Conservation (phyloP, 257 asterid genomes). For the Primulina tabacum region DNA sequence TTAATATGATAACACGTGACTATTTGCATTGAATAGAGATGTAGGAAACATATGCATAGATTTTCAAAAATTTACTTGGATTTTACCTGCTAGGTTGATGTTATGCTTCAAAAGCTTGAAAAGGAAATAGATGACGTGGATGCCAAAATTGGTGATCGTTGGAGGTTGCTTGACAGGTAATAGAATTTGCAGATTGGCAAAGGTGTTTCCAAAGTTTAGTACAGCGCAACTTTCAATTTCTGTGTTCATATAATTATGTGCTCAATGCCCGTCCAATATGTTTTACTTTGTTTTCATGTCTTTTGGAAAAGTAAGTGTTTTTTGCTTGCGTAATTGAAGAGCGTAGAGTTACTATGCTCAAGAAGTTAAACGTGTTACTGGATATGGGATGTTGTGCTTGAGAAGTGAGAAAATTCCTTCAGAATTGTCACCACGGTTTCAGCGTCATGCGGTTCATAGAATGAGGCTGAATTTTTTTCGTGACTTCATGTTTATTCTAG, state of each 20-base stretch:
- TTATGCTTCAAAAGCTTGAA: conserved; percentile 95
- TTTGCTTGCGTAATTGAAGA: background rate
- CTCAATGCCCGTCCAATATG: conserved; percentile 8
- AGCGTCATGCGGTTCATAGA: background rate
- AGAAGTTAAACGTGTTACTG: background rate
- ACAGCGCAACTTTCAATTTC: conserved; percentile 3
- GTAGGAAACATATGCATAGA: conserved; percentile 10
- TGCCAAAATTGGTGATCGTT: conserved; percentile 84
- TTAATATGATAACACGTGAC: conserved; percentile 15
- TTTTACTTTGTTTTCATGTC: background rate
- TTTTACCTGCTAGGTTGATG: conserved; percentile 69
- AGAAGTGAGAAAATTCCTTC: background rate
- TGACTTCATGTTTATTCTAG: background rate
- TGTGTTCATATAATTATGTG: conserved; percentile 8
- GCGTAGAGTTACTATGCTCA: background rate
- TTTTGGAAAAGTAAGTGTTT: background rate
- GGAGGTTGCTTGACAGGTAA: conserved; percentile 96
- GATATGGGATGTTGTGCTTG: background rate
- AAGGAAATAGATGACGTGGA: conserved; percentile 96
- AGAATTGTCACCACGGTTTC: background rate
- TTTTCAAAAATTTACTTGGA: conserved; percentile 23
- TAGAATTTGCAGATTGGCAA: conserved; percentile 13
- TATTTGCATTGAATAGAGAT: conserved; percentile 20
- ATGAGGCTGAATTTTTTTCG: background rate
- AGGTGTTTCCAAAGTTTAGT: conserved; percentile 5